Base-by-base conservation (phyloP, 768 basidiomycete species). In the Pholiota molesta region DNA sequence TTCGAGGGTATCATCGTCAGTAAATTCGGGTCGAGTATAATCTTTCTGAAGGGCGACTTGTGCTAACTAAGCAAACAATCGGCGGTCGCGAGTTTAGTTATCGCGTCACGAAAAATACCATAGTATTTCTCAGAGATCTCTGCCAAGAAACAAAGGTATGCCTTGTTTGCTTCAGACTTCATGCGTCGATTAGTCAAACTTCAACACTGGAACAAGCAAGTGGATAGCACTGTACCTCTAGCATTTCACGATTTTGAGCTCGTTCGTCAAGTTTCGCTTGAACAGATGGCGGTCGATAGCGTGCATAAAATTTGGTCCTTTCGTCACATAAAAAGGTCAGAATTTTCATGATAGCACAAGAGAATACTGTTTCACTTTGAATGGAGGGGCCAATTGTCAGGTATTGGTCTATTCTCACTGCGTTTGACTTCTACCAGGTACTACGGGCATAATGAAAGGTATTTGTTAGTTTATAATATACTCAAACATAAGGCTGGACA, bases 1-100 rank as follows among this genome's bases (percentile, higher is more conserved):
- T 62, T 92, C 88, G 13, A 98, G 77, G 26, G 73, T 73, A 52
- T 88, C 83, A 29, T 87, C 85, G 7, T 88, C 83, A 0, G 84
- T 84, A 68, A 97, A 91, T 62, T 80, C 75, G 1, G 97, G 96
- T 51, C 89, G 87, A 35, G 87, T 86, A 66, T 95, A 98, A 52
- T 88, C 88, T 13, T 84, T 82, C 61, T 86, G 86, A 39, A 90
- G 78, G 1, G 94, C 92, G 4, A 95, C 88, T 49, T 84, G 84
- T 0, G 95, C 91, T 14, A 99, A 68, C 93, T 94, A 60, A 90
- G 77, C 62, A 99, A 77, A 71, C 96, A 97, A 75, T 99, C 95
- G 26, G 90, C 89, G 1, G 79, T 83, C 0, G 94, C 94, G 29
- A 99, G 79, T 64, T 92, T 89, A 67, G 91, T 87, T 21, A 95